phyloP scores from a whole-genome alignment of 2,329 filamentous ascomycete species.

The Talaromyces verruculosus region DNA sequence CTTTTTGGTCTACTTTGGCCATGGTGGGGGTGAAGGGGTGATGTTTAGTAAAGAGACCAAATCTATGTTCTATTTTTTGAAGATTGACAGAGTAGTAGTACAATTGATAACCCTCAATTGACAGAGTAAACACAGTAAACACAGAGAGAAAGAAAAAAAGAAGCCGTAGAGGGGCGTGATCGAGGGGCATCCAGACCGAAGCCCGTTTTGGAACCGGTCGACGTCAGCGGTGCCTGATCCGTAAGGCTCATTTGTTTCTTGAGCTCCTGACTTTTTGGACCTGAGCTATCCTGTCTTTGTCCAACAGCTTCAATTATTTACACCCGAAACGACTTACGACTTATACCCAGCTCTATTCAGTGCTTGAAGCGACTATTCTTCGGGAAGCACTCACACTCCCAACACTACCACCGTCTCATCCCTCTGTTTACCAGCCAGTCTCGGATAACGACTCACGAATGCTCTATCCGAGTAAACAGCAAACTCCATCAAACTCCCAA shows the following conservation, averaged over 20 bases:
- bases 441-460: neutral
- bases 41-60: neutral
- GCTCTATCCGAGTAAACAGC: neutral
- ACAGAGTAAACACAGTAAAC: neutral
- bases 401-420: neutral
- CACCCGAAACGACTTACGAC: neutral
- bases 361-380: neutral
- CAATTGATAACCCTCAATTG: slow-evolving; percentile 4
- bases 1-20: slow-evolving; percentile 68
- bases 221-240: slow-evolving; percentile 31
- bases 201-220: slow-evolving; percentile 34
- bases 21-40: slow-evolving; percentile 45
- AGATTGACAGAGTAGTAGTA: neutral
- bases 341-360: neutral
- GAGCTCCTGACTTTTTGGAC: slow-evolving; percentile 27
- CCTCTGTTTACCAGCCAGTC: neutral
- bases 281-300: neutral
- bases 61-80: too few species aligned
- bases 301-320: neutral
- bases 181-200: slow-evolving; percentile 22
- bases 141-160: slow-evolving; percentile 19
- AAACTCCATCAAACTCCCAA: neutral
- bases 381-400: neutral
- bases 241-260: slow-evolving; percentile 29
- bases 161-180: slow-evolving; percentile 15